Evolutionary conservation across 371 early-diverging fungal genomes (phyloP).

Genomic region (Mucor lusitanicus): DNA sequence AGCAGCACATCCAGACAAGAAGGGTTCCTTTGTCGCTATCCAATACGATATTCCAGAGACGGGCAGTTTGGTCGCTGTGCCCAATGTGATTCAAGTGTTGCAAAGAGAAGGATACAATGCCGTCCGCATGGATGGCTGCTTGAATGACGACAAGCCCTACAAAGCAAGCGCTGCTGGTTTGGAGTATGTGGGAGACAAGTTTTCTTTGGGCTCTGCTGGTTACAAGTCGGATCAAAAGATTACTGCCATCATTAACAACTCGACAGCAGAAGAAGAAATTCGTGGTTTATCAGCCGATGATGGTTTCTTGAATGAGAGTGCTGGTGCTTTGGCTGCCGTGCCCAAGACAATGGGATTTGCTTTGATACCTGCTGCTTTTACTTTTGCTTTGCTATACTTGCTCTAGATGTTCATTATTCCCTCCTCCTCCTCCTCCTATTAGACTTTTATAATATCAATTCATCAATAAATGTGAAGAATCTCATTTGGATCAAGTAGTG

Average conservation of each 20-base stretch:
- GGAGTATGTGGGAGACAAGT: slow-evolving; percentile 42
- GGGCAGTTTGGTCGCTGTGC: slow-evolving; percentile 45
- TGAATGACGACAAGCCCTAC: slow-evolving; percentile 56
- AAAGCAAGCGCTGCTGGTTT: slow-evolving; percentile 32
- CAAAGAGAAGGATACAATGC: slow-evolving; percentile 50
- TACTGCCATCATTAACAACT: background rate
- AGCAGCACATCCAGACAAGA: slow-evolving; percentile 46
- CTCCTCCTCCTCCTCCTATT: background rate
- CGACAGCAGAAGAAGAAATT: slow-evolving; percentile 5
- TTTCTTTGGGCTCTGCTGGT: slow-evolving; percentile 44
- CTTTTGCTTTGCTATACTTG: background rate
- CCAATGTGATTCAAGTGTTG: slow-evolving; percentile 45
- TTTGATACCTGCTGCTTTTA: background rate
- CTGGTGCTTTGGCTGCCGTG: background rate
- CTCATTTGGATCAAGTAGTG: no score
- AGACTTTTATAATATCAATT: no score
- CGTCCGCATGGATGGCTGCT: slow-evolving; percentile 58
- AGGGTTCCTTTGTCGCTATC: slow-evolving; percentile 53
- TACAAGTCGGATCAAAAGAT: slow-evolving; percentile 50
- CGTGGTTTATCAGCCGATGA: slow-evolving; percentile 5
- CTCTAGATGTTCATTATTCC: background rate
- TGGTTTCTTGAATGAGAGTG: background rate
- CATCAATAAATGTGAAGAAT: no score
- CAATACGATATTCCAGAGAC: slow-evolving; percentile 61
- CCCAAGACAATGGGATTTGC: background rate